phyloP scores from a whole-genome alignment of 2,329 filamentous ascomycete species.

The Penicillium psychrosexuale region DNA sequence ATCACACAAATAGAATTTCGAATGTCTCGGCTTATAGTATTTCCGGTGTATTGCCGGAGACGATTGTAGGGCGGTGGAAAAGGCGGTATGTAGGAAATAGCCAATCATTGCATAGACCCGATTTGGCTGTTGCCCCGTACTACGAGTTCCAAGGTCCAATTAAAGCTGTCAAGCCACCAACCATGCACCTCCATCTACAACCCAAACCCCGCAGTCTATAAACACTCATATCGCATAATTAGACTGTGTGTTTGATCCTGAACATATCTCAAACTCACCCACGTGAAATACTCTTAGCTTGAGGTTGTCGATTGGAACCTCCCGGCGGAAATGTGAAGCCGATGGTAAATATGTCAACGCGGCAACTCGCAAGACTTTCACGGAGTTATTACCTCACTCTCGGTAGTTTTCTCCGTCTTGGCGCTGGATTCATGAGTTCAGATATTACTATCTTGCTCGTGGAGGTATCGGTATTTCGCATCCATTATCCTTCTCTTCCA shows the following conservation, averaged over 20 bases:
- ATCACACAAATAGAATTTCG: no score
- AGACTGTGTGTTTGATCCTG: not conserved
- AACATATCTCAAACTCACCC: not conserved
- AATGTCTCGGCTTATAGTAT: not conserved
- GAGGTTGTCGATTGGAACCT: no score
- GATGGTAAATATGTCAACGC: no score
- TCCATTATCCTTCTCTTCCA: no score
- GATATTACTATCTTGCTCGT: not conserved
- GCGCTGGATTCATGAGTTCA: not conserved
- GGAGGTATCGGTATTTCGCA: no score
- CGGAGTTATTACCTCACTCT: not conserved
- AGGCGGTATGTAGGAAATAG: no score
- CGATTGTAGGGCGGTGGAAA: no score
- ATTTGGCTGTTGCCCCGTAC: no score
- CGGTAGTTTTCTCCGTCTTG: not conserved
- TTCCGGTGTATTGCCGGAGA: not conserved
- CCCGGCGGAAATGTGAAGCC: not conserved
- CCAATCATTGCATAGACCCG: no score
- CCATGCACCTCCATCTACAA: not conserved
- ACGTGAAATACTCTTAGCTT: not conserved
- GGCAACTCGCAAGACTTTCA: no score
- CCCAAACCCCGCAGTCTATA: not conserved
- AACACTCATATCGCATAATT: not conserved
- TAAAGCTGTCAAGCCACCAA: not conserved
- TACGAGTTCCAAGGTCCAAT: not conserved